A percentile compares a stretch with the other conserved stretches of the same genome.
These are phyloP conservation scores for Acmispon strigosus DNA, from an alignment of 306 rosid species.

Conservation along the genomic window DNA sequence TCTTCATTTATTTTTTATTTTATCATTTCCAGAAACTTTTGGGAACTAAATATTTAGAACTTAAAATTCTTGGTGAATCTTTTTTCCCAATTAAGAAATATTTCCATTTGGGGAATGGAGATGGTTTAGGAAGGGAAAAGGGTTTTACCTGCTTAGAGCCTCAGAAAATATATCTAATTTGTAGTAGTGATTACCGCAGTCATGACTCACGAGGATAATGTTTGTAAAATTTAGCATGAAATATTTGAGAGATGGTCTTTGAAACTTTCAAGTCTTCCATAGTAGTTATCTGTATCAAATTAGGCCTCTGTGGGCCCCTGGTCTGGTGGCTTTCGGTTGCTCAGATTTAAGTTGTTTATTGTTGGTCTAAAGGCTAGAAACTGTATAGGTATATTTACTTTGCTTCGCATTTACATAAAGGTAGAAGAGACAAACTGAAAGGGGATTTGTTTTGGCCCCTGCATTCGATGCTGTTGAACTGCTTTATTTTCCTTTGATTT, in stretches of 20 bases:
- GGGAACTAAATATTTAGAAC: neutral
- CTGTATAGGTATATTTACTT: neutral
- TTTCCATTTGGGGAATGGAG: neutral
- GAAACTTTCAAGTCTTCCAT: neutral
- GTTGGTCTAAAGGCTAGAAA: neutral
- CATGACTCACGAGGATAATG: neutral
- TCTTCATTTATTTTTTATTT: no score
- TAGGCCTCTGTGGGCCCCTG: neutral
- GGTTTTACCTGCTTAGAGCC: neutral
- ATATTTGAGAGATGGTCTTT: neutral
- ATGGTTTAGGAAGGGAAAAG: neutral
- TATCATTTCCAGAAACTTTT: neutral
- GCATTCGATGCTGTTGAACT: neutral
- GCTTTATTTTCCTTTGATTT: neutral
- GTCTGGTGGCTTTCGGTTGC: neutral
- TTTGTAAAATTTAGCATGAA: neutral
- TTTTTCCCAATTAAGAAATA: neutral
- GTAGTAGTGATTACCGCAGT: neutral
- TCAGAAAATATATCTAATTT: neutral
- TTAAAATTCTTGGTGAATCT: neutral
- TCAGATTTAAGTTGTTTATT: neutral
- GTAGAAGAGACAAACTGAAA: neutral
- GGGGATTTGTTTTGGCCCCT: conserved; percentile 4
- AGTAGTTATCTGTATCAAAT: neutral
- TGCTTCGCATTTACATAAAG: neutral